Conservation (phyloP, 345 rosid genomes). For the Salix caprea region DNA sequence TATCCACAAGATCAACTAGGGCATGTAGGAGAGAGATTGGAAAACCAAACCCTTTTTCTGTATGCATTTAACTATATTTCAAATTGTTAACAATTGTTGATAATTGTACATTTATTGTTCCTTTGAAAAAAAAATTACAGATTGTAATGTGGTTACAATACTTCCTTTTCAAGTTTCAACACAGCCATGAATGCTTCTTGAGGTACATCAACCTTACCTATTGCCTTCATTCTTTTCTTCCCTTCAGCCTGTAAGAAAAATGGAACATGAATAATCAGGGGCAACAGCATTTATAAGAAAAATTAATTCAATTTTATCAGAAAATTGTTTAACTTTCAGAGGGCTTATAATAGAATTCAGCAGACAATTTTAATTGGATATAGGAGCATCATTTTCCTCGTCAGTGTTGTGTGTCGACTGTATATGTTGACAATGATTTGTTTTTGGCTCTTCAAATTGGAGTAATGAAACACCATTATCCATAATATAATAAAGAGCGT, state of each 20-base stretch:
- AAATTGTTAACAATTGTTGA: too few species aligned
- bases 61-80: too few species aligned
- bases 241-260: conserved; percentile 68
- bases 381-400: too few species aligned
- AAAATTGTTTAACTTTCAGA: not conserved
- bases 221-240: conserved; percentile 96
- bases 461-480: not conserved
- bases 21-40: too few species aligned
- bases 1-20: too few species aligned
- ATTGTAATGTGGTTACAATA: conserved; percentile 35
- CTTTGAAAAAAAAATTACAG: not conserved
- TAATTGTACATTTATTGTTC: too few species aligned
- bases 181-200: conserved; percentile 99
- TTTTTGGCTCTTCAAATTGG: not conserved
- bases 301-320: not conserved
- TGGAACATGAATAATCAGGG: not conserved
- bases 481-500: not conserved
- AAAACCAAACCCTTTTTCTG: too few species aligned
- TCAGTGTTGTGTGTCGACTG: too few species aligned
- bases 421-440: not conserved
- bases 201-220: conserved; percentile 96
- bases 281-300: not conserved
- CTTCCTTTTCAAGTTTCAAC: conserved; percentile 91
- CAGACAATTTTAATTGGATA: not conserved
- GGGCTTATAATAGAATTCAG: not conserved